These are phyloP conservation scores for Tympanopsis confertula DNA, from an alignment of 2,329 filamentous ascomycete genomes.

Conservation along the genomic window DNA sequence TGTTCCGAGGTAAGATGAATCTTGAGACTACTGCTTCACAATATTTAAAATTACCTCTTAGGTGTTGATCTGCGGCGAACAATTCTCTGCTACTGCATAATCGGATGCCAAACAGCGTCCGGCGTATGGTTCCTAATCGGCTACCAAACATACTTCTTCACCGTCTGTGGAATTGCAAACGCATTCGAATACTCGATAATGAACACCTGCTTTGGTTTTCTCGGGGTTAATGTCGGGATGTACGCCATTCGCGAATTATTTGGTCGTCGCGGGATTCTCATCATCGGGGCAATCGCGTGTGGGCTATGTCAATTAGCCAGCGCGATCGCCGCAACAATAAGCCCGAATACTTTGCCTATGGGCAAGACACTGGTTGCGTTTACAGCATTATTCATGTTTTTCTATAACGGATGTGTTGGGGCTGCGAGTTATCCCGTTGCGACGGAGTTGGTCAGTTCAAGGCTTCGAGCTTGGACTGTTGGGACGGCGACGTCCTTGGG, in stretches of 20 bases:
- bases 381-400: constrained; percentile 18
- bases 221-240: constrained; percentile 35
- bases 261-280: constrained; percentile 32
- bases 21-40: background rate
- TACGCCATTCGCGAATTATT: constrained; percentile 32
- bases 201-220: constrained; percentile 33
- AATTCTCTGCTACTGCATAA: constrained; percentile 33
- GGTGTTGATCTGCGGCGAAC: constrained; percentile 34
- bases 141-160: constrained; percentile 36
- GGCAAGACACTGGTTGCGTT: constrained; percentile 19
- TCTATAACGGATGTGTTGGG: constrained; percentile 24
- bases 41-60: constrained; percentile 4
- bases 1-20: constrained; percentile 16
- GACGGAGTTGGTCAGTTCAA: constrained; percentile 29
- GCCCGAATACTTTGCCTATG: constrained; percentile 6
- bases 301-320: constrained; percentile 30
- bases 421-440: constrained; percentile 27
- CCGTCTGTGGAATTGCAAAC: constrained; percentile 26
- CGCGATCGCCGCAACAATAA: constrained; percentile 21
- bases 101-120: constrained; percentile 28
- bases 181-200: constrained; percentile 36
- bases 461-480: constrained; percentile 32
- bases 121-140: constrained; percentile 37
- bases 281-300: constrained; percentile 29
- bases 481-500: constrained; percentile 33